Percentiles rank a stretch among this genome's conserved stretches.
Conservation (phyloP, 306 rosid species). For the Quercus parvula region DNA sequence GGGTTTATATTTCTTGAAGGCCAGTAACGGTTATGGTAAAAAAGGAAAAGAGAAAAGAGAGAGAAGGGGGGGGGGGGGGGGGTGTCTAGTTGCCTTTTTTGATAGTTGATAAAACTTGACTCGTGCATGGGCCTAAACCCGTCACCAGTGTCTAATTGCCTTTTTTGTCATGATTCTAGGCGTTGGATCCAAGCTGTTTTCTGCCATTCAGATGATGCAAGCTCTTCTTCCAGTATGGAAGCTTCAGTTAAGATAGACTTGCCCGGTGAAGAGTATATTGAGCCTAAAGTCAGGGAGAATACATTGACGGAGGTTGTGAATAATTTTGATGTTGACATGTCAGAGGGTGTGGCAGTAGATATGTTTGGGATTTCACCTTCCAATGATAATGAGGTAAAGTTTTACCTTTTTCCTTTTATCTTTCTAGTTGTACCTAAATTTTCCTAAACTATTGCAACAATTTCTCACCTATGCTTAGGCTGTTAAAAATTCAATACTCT, state of each 20-base stretch:
- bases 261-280: conserved; percentile 23
- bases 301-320: conserved; percentile 17
- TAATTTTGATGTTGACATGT: conserved; percentile 60
- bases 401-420: conserved; percentile 13
- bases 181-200: conserved; percentile 97
- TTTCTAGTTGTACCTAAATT: background rate
- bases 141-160: background rate
- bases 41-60: background rate
- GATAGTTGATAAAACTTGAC: background rate
- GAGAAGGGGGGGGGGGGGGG: background rate
- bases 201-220: conserved; percentile 39
- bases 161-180: conserved; percentile 30
- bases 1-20: background rate
- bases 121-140: background rate
- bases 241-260: conserved; percentile 12
- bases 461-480: background rate
- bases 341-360: conserved; percentile 73
- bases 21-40: background rate
- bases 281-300: conserved; percentile 27
- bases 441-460: background rate
- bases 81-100: background rate
- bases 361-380: conserved; percentile 74
- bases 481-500: background rate
- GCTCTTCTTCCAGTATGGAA: conserved; percentile 34
- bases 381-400: conserved; percentile 51